These are phyloP conservation scores for Fusarium devonianum DNA, from an alignment of 2,329 filamentous ascomycete species.

Conservation along the genomic window DNA sequence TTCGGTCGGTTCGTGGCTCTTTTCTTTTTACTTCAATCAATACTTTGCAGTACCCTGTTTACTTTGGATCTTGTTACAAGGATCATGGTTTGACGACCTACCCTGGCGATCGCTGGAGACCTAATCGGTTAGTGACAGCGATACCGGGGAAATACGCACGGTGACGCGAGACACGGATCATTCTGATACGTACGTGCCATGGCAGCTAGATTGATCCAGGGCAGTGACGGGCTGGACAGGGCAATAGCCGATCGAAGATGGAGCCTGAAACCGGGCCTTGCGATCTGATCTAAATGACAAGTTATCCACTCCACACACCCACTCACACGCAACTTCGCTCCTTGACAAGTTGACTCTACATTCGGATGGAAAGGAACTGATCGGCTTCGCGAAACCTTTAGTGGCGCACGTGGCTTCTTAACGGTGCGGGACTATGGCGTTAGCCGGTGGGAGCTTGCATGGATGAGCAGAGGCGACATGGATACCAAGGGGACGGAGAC, in stretches of 20 bases:
- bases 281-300: constrained; percentile 40
- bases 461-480: constrained; percentile 25
- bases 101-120: constrained; percentile 28
- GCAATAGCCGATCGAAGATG: constrained; percentile 22
- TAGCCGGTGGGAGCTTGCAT: constrained; percentile 29
- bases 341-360: constrained; percentile 20
- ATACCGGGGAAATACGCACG: constrained; percentile 22
- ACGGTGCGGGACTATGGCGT: constrained; percentile 43
- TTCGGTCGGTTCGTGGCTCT: too few relatives aligned
- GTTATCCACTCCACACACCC: constrained; percentile 36
- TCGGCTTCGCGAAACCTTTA: constrained; percentile 27
- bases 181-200: constrained; percentile 18
- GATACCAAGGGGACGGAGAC: constrained; percentile 9
- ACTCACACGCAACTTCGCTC: constrained; percentile 3
- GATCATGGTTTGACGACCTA: constrained; percentile 28
- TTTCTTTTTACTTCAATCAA: too few relatives aligned
- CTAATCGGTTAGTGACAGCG: constrained; percentile 29
- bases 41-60: too few relatives aligned
- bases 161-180: constrained; percentile 24
- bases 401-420: constrained; percentile 43
- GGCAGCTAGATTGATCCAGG: constrained; percentile 22
- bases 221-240: constrained; percentile 25
- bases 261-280: constrained; percentile 24
- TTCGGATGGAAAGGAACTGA: constrained; percentile 20
- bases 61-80: constrained; percentile 30